phyloP scores from a whole-genome alignment of 2,329 filamentous ascomycete species.

The Polytolypa hystricis region DNA sequence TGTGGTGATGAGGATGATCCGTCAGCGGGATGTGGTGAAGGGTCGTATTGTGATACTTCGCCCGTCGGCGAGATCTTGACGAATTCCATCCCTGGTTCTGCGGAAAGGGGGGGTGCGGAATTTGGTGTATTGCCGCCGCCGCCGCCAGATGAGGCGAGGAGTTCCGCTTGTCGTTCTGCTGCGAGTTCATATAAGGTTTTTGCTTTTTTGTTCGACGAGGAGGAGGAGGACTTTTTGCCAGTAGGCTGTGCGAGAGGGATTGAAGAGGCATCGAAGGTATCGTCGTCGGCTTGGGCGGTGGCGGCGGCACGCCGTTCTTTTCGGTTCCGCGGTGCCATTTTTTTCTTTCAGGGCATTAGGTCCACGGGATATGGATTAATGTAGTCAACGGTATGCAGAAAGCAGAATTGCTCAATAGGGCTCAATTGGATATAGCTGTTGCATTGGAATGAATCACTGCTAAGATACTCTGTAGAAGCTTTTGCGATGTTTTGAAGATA shows the following conservation, averaged over 20 bases:
- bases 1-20: background rate
- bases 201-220: conserved; percentile 14
- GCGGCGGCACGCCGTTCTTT: conserved; percentile 30
- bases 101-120: conserved; percentile 7
- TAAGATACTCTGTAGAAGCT: too few species aligned
- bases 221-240: conserved; percentile 6
- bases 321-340: conserved; percentile 20
- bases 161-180: conserved; percentile 30
- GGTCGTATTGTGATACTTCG: conserved; percentile 15
- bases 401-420: too few species aligned
- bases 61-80: conserved; percentile 17
- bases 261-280: conserved; percentile 15
- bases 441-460: too few species aligned
- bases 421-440: too few species aligned
- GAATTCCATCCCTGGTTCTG: conserved; percentile 19
- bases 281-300: conserved; percentile 9
- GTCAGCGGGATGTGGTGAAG: conserved; percentile 11
- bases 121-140: background rate
- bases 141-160: conserved; percentile 9
- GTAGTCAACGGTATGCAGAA: too few species aligned
- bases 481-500: too few species aligned
- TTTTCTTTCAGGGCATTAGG: too few species aligned
- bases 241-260: conserved; percentile 24
- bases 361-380: too few species aligned
- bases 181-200: conserved; percentile 37